Conservation (phyloP, 352 stramenopile species). For the Phytophthora ohioensis region DNA sequence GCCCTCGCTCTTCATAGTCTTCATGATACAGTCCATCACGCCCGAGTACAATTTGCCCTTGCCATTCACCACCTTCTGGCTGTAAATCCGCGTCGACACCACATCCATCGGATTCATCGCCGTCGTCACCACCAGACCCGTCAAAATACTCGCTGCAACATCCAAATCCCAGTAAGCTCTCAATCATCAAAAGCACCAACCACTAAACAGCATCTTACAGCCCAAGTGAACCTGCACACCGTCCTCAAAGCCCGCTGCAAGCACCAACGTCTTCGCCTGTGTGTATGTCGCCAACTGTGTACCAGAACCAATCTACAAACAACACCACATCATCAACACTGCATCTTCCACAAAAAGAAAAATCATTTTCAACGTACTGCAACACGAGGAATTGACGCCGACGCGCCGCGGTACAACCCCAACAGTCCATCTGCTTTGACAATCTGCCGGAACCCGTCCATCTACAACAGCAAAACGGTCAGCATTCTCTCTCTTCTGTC, state of each 20-base stretch:
- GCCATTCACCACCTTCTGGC: slow-evolving; percentile 87
- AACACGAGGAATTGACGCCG: slow-evolving; percentile 79
- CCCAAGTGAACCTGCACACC: slow-evolving; percentile 81
- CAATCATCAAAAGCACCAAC: background rate
- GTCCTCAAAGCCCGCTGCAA: slow-evolving; percentile 78
- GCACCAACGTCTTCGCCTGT: slow-evolving; percentile 84
- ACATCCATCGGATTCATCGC: slow-evolving; percentile 92
- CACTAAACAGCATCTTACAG: slow-evolving; percentile 46
- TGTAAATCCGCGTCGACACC: slow-evolving; percentile 89
- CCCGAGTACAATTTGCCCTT: slow-evolving; percentile 84
- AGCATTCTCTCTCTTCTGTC: background rate
- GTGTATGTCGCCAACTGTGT: slow-evolving; percentile 89
- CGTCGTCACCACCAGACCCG: slow-evolving; percentile 79
- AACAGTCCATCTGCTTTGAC: slow-evolving; percentile 70
- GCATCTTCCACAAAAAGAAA: background rate
- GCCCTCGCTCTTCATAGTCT: slow-evolving; percentile 84
- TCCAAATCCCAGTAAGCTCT: slow-evolving; percentile 9
- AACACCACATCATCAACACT: slow-evolving; percentile 11
- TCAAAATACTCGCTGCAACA: slow-evolving; percentile 78
- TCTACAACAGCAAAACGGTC: slow-evolving; percentile 42
- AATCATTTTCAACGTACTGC: slow-evolving; percentile 53
- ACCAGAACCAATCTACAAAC: slow-evolving; percentile 77
- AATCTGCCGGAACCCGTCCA: slow-evolving; percentile 85
- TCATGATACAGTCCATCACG: slow-evolving; percentile 78
- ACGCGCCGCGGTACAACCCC: slow-evolving; percentile 80